Base-by-base conservation (phyloP, 225 moss, liverwort and hornwort species). In the Polytrichum commune region DNA sequence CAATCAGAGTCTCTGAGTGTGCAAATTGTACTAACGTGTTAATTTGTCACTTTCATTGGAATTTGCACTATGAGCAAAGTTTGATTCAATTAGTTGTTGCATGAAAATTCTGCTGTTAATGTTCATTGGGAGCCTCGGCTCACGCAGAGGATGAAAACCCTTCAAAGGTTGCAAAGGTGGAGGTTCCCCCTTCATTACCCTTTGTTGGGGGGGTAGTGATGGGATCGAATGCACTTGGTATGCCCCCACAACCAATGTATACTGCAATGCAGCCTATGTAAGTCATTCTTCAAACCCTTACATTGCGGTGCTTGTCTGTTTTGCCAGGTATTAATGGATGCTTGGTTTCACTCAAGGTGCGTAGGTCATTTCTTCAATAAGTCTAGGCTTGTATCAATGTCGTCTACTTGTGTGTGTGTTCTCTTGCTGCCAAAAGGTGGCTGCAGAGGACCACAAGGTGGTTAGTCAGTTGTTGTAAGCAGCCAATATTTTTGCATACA, bases 131-230 rank as follows among this genome's bases (percentile, higher is more conserved):
- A 85, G 93, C 80, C 80, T 90, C 78, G 84, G 88, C 83, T 84
- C 85, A 79, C 85, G 90, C 94, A 92, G 95, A 92, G 74, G 92
- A 90, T 74, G 97, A 91, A 77, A 92, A 90, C 80, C 92, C 90
- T 72, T 82, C 91, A 78, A 97, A 94, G 88, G 78, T 94, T 88
- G 89, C 93, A 66, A 94, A 80, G 87, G 87, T 92, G 87, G 97
- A 86, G 82, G 78, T 92, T 29, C 88, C 90, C 72, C 80, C 92
- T 27, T 90, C 92, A 71, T 79, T 86, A 69, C 79, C 90, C 78
- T 90, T 85, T 63, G 84, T 84, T 75, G 97, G 92, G 77, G 96
- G 86, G 60, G 74, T 83, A 46, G 83, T 86, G 80, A 78, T 94
- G 89, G 82, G 92, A 75, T 88, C 94, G 69, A 84, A 80, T 82